A percentile compares a stretch with the other conserved stretches of the same genome.
phyloP scores from a whole-genome alignment of 1,284 basidiomycete species.

The Moesziomyces sp. region DNA sequence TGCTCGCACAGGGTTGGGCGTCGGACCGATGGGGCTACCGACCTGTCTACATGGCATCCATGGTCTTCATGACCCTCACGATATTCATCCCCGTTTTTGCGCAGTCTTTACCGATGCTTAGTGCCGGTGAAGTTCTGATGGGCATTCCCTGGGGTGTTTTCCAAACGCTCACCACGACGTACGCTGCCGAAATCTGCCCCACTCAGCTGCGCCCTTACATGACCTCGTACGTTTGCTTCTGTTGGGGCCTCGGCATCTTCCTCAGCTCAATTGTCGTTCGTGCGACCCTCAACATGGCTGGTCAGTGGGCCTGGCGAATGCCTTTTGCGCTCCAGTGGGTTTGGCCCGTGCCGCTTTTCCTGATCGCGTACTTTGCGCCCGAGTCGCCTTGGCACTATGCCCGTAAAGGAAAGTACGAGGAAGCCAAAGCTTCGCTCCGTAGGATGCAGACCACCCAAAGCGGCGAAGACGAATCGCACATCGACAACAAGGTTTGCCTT shows the following conservation, averaged over 20 bases:
- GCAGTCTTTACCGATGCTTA: constrained; percentile 65
- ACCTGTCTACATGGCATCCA: constrained; percentile 58
- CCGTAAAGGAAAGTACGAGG: constrained; percentile 69
- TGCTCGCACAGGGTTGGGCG: constrained; percentile 22
- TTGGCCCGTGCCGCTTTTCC: constrained; percentile 63
- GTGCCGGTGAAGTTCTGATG: constrained; percentile 67
- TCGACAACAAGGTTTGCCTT: constrained; percentile 69
- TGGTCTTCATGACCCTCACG: constrained; percentile 64
- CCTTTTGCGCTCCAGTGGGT: constrained; percentile 70
- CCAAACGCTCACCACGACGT: constrained; percentile 70
- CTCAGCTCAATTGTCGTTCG: constrained; percentile 69
- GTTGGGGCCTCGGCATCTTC: constrained; percentile 69
- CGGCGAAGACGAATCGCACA: constrained; percentile 23
- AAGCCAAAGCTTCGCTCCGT: constrained; percentile 66
- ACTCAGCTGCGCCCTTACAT: constrained; percentile 70
- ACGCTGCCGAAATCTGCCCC: constrained; percentile 71
- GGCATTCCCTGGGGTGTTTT: constrained; percentile 70
- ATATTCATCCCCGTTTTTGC: constrained; percentile 69
- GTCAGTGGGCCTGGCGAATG: constrained; percentile 67
- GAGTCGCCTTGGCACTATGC: constrained; percentile 70
- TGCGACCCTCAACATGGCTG: constrained; percentile 60
- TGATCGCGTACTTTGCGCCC: constrained; percentile 63
- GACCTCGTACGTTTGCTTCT: constrained; percentile 71
- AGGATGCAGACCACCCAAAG: constrained; percentile 13
- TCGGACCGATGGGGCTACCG: constrained; percentile 42